Evolutionary conservation across 352 stramenopile genomes (phyloP).

Genomic region (Phytophthora sansomeana): DNA sequence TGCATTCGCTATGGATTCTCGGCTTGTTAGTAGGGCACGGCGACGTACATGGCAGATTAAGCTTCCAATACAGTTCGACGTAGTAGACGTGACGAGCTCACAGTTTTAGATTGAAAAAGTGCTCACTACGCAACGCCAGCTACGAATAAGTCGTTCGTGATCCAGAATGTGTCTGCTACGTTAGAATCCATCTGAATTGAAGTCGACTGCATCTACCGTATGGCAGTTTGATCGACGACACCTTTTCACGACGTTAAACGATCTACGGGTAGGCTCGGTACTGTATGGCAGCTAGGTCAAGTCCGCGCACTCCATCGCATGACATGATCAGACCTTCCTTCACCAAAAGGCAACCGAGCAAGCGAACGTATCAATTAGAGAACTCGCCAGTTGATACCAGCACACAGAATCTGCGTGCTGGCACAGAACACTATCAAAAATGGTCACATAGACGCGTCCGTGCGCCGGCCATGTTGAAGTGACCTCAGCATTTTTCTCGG

Average conservation of each 20-base stretch:
- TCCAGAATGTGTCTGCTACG: slow-evolving; percentile 15
- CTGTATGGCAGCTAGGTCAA: background rate
- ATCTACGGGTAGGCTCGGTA: background rate
- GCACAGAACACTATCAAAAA: background rate
- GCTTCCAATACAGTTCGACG: background rate
- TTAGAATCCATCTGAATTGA: slow-evolving; percentile 4
- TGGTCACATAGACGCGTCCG: slow-evolving; percentile 18
- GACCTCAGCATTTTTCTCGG: background rate
- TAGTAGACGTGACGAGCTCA: no score
- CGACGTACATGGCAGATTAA: slow-evolving; percentile 16
- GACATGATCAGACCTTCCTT: background rate
- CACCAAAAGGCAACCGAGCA: no score
- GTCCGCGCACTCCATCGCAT: background rate
- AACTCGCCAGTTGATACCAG: no score
- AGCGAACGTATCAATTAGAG: no score
- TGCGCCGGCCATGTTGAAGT: background rate
- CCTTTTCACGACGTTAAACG: slow-evolving; percentile 9
- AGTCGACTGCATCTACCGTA: slow-evolving; percentile 1
- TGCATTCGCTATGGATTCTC: slow-evolving; percentile 16
- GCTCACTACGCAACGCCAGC: no score
- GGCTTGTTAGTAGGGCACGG: slow-evolving; percentile 12
- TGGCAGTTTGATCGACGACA: no score
- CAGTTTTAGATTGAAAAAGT: no score
- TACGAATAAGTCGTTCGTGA: no score
- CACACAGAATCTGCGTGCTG: no score